These are phyloP conservation scores for Tylopilus sp. DNA, from an alignment of 1,284 basidiomycete species.

Conservation along the genomic window DNA sequence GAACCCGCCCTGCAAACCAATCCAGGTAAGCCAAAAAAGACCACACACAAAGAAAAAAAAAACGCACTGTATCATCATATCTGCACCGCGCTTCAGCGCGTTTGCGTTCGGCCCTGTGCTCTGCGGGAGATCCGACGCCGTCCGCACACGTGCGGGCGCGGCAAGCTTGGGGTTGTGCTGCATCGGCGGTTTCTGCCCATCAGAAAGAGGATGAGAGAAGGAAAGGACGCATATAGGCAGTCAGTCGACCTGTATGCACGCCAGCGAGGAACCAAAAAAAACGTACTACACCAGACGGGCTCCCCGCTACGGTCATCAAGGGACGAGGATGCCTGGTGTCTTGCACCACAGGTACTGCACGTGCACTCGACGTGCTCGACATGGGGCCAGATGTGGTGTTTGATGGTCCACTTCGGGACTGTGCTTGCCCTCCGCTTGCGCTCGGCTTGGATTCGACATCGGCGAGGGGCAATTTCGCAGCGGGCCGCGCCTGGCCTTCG, in stretches of 20 bases:
- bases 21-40: not conserved
- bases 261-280: not conserved
- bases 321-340: conserved; percentile 30
- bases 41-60: not conserved
- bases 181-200: conserved; percentile 4
- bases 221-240: conserved; percentile 4
- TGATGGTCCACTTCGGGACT: conserved; percentile 5
- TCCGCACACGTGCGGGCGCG: conserved; percentile 1
- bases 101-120: conserved; percentile 11
- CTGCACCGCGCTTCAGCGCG: conserved; percentile 38
- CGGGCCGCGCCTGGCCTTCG: not conserved
- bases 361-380: not conserved
- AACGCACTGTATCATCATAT: conserved; percentile 39
- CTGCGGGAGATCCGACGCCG: conserved; percentile 3
- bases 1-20: conserved; percentile 10
- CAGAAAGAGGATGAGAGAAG: not conserved
- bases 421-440: not conserved
- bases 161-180: conserved; percentile 5
- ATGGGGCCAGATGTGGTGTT: conserved; percentile 2
- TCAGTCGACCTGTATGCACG: not conserved
- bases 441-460: no score
- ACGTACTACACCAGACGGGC: conserved; percentile 42
- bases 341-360: not conserved
- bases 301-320: conserved; percentile 42
- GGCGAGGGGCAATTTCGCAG: no score